Percentiles rank a stretch among this genome's conserved stretches.
phyloP scores from a whole-genome alignment of 257 asterid genomes.

The Solanum appendiculatum region DNA sequence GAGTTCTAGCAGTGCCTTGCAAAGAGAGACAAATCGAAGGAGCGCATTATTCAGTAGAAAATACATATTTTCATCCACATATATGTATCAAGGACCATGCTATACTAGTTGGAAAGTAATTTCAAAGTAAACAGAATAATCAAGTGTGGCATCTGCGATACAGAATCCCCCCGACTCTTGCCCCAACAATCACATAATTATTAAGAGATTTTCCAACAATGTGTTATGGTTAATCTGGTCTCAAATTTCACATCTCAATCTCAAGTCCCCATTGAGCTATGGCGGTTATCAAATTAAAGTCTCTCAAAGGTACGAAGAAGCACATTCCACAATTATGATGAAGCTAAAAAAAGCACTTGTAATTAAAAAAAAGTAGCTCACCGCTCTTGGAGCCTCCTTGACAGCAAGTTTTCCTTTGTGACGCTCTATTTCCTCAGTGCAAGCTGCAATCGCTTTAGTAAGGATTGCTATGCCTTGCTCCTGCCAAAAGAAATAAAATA shows the following conservation, averaged over 20 bases:
- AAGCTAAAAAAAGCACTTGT: neutral
- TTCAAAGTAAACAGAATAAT: neutral
- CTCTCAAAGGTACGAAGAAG: neutral
- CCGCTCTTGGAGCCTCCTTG: conserved; percentile 93
- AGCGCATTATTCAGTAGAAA: neutral
- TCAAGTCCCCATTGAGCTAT: neutral
- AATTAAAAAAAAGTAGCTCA: conserved; percentile 15
- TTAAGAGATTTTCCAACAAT: neutral
- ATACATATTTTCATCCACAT: neutral
- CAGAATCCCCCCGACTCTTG: neutral
- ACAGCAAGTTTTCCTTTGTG: conserved; percentile 84
- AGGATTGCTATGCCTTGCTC: conserved; percentile 90
- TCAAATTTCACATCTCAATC: neutral
- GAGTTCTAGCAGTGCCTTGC: neutral
- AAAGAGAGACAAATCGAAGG: neutral
- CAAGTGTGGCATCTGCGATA: neutral
- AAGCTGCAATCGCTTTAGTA: conserved; percentile 75
- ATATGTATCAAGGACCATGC: neutral
- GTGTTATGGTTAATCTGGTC: neutral
- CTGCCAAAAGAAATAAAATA: conserved; percentile 26
- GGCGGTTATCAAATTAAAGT: neutral
- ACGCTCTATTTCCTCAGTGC: conserved; percentile 65
- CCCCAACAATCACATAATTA: neutral
- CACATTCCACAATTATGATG: neutral
- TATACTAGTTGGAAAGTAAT: neutral